Evolutionary conservation across 2,329 filamentous ascomycete species (phyloP).

Genomic region (Berkeleyomyces basicola): DNA sequence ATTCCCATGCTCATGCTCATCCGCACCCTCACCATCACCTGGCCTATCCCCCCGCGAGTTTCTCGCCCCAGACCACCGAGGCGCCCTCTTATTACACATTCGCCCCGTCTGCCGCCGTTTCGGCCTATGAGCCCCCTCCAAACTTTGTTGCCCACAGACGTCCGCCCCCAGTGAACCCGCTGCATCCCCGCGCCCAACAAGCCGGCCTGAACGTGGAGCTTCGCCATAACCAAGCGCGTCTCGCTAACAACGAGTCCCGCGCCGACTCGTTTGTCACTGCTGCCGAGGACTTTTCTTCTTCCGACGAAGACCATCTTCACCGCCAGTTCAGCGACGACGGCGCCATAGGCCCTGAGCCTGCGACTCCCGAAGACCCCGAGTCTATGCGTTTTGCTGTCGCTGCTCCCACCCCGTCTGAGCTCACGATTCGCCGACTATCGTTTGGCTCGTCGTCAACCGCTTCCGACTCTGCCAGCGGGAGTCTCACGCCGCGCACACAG

Average conservation of each 20-base stretch:
- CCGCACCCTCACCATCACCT: not conserved
- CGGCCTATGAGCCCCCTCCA: not conserved
- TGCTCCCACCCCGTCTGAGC: not conserved
- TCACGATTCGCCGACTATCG: conserved; percentile 1
- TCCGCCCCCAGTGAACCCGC: not conserved
- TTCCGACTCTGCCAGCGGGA: conserved; percentile 3
- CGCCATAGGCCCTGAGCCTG: not conserved
- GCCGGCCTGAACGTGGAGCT: not conserved
- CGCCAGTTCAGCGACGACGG: not conserved
- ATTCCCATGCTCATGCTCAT: not conserved
- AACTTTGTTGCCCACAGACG: not conserved
- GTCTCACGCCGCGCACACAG: conserved; percentile 8
- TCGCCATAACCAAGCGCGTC: conserved; percentile 6
- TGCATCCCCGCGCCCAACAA: conserved; percentile 8
- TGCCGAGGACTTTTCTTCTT: conserved; percentile 13
- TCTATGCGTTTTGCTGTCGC: conserved; percentile 5
- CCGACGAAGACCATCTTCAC: conserved; percentile 10
- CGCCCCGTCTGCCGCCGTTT: not conserved
- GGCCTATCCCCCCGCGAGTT: not conserved
- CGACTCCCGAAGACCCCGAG: conserved; percentile 3
- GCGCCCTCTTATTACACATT: not conserved
- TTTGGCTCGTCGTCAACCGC: not conserved
- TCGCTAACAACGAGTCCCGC: conserved; percentile 9
- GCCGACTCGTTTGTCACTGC: conserved; percentile 13
- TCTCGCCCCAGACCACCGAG: not conserved